These are phyloP conservation scores for Fusarium setosum DNA, from an alignment of 2,329 filamentous ascomycete genomes.

Conservation along the genomic window DNA sequence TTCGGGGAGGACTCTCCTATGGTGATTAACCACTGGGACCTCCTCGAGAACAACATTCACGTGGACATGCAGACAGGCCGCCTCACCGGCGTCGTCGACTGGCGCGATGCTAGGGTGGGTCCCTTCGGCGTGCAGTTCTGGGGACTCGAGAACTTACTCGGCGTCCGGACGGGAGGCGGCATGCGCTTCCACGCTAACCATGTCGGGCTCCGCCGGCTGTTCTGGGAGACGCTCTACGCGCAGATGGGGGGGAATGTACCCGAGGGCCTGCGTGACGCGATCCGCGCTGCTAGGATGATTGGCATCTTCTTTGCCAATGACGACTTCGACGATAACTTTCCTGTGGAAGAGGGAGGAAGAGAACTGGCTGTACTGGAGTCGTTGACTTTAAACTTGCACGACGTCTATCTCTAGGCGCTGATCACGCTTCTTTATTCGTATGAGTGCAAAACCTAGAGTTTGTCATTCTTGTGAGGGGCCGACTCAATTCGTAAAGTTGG, in stretches of 20 bases:
- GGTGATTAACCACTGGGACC: constrained; percentile 41
- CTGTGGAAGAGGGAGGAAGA: not conserved
- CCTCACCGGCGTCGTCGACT: constrained; percentile 47
- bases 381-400: no score
- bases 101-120: constrained; percentile 40
- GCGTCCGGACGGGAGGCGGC: constrained; percentile 25
- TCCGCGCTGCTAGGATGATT: constrained; percentile 1
- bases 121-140: constrained; percentile 47
- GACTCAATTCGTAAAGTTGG: no score
- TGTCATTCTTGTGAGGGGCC: no score
- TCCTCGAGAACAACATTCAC: constrained; percentile 45
- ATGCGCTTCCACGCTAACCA: constrained; percentile 30
- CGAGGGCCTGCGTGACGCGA: not conserved
- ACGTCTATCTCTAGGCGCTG: no score
- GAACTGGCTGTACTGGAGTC: no score
- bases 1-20: constrained; percentile 24
- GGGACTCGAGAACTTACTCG: constrained; percentile 41
- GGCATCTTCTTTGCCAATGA: not conserved
- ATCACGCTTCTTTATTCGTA: no score
- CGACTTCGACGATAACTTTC: no score
- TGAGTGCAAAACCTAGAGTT: no score
- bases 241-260: not conserved
- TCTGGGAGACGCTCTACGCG: constrained; percentile 19
- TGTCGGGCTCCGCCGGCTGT: constrained; percentile 1
- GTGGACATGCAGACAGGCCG: constrained; percentile 38